These are phyloP conservation scores for Oryza nivara DNA, from an alignment of 176 grass and related monocot genomes.

Conservation along the genomic window DNA sequence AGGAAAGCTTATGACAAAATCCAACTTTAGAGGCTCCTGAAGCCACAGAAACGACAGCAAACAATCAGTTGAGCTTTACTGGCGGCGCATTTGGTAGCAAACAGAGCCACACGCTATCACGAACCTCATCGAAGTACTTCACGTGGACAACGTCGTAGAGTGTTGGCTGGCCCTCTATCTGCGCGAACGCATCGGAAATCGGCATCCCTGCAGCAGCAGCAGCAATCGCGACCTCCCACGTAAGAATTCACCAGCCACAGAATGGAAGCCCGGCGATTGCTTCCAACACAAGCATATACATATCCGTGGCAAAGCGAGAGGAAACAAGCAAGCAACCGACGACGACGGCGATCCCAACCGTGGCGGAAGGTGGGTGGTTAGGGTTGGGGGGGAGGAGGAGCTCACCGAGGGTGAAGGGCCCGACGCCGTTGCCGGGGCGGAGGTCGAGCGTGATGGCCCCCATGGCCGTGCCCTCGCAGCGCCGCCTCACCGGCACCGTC, in stretches of 20 bases:
- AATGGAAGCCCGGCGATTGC: background rate
- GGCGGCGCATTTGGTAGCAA: background rate
- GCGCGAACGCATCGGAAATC: conserved; percentile 83
- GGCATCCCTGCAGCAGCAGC: conserved; percentile 78
- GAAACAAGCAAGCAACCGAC: conserved; percentile 15
- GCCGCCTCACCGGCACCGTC: conserved; percentile 55
- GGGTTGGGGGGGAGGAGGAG: conserved; percentile 2
- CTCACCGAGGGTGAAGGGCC: conserved; percentile 91
- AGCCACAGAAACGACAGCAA: conserved; percentile 23
- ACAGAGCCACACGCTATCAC: conserved; percentile 27
- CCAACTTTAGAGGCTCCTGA: conserved; percentile 90
- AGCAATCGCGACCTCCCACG: conserved; percentile 28
- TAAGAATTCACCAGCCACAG: conserved; percentile 24
- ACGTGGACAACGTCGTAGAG: conserved; percentile 94
- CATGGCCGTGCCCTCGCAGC: conserved; percentile 91
- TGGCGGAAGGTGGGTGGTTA: background rate
- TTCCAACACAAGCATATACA: conserved; percentile 2
- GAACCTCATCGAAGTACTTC: conserved; percentile 94
- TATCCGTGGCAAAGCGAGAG: background rate
- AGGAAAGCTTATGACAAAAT: conserved; percentile 91
- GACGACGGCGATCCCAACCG: background rate
- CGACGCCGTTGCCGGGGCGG: conserved; percentile 81
- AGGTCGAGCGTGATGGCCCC: conserved; percentile 93
- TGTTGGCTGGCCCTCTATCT: conserved; percentile 83
- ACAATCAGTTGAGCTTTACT: conserved; percentile 4